Conservation (phyloP, 2,329 filamentous ascomycete species). For the Arthrobotrys musiformis region DNA sequence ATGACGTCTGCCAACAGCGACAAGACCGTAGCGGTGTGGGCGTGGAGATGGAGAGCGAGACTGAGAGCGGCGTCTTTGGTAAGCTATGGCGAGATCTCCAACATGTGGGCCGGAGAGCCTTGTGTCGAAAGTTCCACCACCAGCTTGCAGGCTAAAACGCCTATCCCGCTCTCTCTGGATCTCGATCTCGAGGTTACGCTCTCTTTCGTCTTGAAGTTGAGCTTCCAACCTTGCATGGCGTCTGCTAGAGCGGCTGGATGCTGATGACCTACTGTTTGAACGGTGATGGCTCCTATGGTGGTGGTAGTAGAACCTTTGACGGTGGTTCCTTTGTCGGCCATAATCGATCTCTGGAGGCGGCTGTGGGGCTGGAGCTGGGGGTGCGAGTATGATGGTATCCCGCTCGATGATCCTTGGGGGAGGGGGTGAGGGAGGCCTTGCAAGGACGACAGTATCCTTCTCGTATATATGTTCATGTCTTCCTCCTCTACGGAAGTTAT, state of each 20-base stretch:
- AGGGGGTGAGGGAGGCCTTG: constrained; percentile 43
- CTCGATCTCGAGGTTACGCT: constrained; percentile 51
- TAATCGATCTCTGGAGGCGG: constrained; percentile 29
- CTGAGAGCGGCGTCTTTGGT: constrained; percentile 33
- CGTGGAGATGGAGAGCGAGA: constrained; percentile 47
- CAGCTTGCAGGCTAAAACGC: constrained; percentile 53
- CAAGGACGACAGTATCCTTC: constrained; percentile 52
- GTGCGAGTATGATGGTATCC: constrained; percentile 53
- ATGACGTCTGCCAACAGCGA: constrained; percentile 46
- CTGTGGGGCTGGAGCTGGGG: constrained; percentile 29
- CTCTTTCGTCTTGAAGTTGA: constrained; percentile 48
- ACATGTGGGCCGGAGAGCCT: constrained; percentile 50
- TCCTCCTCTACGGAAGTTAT: constrained; percentile 29
- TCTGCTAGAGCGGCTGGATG: constrained; percentile 47
- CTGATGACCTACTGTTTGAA: constrained; percentile 42
- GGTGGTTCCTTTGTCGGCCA: constrained; percentile 47
- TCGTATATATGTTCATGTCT: constrained; percentile 54
- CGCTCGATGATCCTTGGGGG: constrained; percentile 53
- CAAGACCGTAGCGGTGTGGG: constrained; percentile 32
- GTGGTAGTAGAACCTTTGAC: constrained; percentile 50
- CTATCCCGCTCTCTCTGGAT: constrained; percentile 51
- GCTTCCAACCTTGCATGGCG: constrained; percentile 39
- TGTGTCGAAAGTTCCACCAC: constrained; percentile 35
- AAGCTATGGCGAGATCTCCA: constrained; percentile 44
- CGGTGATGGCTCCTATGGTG: constrained; percentile 53